phyloP scores from a whole-genome alignment of 371 early-diverging fungal species.

The Mycotypha africana region DNA sequence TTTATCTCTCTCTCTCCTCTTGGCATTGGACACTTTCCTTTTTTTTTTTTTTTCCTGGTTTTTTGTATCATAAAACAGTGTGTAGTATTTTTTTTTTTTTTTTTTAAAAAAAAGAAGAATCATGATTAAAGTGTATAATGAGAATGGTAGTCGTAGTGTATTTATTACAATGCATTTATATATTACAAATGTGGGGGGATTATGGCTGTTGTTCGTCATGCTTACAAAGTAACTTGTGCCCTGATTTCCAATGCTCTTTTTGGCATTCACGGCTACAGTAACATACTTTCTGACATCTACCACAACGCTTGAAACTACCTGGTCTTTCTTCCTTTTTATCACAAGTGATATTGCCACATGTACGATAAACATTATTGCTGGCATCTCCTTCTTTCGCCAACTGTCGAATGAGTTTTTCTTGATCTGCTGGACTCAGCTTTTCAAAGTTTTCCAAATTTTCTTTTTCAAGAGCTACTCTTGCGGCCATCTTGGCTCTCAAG shows the following conservation, averaged over 20 bases:
- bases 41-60: too few relatives aligned
- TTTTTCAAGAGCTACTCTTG: constrained; percentile 41
- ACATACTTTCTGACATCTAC: constrained; percentile 47
- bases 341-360: constrained; percentile 43
- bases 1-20: too few relatives aligned
- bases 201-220: constrained; percentile 4
- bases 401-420: constrained; percentile 38
- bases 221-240: constrained; percentile 50
- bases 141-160: too few relatives aligned
- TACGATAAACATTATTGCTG: constrained; percentile 27
- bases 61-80: too few relatives aligned
- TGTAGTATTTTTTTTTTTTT: too few relatives aligned
- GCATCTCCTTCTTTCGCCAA: constrained; percentile 38
- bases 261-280: constrained; percentile 61
- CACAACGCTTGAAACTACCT: constrained; percentile 54
- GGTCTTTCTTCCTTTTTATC: constrained; percentile 45
- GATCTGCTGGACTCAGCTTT: constrained; percentile 26
- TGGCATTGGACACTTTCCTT: too few relatives aligned
- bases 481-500: constrained; percentile 48
- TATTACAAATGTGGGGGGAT: too few relatives aligned
- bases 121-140: too few relatives aligned
- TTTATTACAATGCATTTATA: background rate
- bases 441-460: constrained; percentile 37
- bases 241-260: constrained; percentile 57
- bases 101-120: too few relatives aligned